Evolutionary conservation across 1,284 basidiomycete species (phyloP), one percentile per base, ranked within the genome.

Genomic region (Irpex sp.): DNA sequence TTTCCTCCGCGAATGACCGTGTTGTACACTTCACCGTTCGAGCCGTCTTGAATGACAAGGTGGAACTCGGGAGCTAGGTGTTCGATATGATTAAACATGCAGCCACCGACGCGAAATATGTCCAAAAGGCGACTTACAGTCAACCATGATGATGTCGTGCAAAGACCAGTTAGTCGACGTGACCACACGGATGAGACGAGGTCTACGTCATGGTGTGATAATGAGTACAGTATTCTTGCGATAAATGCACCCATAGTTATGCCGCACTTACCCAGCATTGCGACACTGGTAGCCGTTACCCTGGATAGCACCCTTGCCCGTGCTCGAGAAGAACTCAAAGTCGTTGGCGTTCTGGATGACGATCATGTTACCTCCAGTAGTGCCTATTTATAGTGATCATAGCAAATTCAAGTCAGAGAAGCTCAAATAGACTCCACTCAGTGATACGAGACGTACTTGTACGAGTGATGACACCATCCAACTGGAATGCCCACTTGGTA

Each of bases 291-390:
- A 76, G 8, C 75, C 75, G 51, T 65, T 63, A 1, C 74, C 75
- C 63, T 75, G 75, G 58, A 77, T 74, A 5, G 71, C 75, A n/a
- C 76, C 76, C 0, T 72, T 71, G 53, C 74, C 74, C 62, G 71
- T 77, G 56, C 71, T 71, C 31, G 75, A 76, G 64, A 71, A 77
- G 61, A 77, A 70, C 64, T 77, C 76, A 59, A 77, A 75, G 67
- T 77, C 75, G 56, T 73, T 68, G 26, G 75, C 75, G 56, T 75
- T 74, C 57, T 72, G 56, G 17, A 76, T 53, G n/a, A 58, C 68
- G 36, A 76, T 71, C 74, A 76, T 76, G 61, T 76, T 71, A 3
- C 74, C 75, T 19, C 65, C 64, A 7, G 72, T 71, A 1, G 73
- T 73, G 5, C 71, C 74, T 75, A 17, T 13, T 21, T 11, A 43